Evolutionary conservation across 371 early-diverging fungal species (phyloP).

Genomic region (Circinella minor): DNA sequence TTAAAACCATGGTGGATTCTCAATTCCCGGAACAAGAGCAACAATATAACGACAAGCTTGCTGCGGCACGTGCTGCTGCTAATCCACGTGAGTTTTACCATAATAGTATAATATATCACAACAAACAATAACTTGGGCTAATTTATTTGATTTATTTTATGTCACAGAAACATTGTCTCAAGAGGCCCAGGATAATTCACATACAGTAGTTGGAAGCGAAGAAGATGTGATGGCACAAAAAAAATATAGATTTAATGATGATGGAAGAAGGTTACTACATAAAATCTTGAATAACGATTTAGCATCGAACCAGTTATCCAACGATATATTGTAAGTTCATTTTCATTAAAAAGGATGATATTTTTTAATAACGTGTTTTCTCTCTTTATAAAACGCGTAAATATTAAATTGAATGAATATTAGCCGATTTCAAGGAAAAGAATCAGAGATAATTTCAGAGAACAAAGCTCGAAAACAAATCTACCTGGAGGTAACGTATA

Average conservation of each 20-base stretch:
- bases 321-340: constrained; percentile 41
- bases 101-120: too few relatives aligned
- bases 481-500: not conserved
- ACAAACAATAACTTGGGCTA: too few relatives aligned
- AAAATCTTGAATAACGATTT: constrained; percentile 44
- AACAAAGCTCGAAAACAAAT: constrained; percentile 11
- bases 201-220: not conserved
- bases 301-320: constrained; percentile 29
- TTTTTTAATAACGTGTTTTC: too few relatives aligned
- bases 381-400: too few relatives aligned
- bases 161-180: not conserved
- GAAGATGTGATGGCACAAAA: constrained; percentile 9
- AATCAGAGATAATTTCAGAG: not conserved
- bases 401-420: not conserved
- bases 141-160: too few relatives aligned
- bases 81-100: constrained; percentile 8
- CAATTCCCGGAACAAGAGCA: constrained; percentile 45
- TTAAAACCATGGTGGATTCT: constrained; percentile 38
- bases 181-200: not conserved
- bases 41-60: constrained; percentile 30
- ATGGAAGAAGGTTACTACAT: constrained; percentile 34
- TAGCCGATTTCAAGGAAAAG: constrained; percentile 1
- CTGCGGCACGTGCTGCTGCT: constrained; percentile 7
- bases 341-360: not conserved
- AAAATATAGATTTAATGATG: constrained; percentile 45